Evolutionary conservation across 2,329 filamentous ascomycete genomes (phyloP).

Genomic region (Xylaria arbuscula): DNA sequence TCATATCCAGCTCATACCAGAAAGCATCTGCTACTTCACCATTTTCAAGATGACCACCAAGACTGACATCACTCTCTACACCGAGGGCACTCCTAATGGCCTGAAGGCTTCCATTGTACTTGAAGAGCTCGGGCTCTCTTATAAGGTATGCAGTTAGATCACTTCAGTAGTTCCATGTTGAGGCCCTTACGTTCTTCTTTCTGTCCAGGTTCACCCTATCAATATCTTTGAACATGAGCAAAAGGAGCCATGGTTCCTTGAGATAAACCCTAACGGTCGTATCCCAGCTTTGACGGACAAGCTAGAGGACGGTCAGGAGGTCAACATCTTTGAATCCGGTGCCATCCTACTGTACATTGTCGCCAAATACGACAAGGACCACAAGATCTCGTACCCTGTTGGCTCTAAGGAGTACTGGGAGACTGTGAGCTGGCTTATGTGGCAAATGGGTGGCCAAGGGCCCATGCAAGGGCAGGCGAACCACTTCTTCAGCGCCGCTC

Average conservation of each 20-base stretch:
- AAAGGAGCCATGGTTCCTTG: conserved; percentile 79
- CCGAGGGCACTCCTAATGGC: conserved; percentile 85
- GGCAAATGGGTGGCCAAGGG: conserved; percentile 35
- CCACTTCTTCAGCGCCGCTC: conserved; percentile 35
- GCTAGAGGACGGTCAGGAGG: conserved; percentile 74
- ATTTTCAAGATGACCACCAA: conserved; percentile 54
- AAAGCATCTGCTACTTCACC: not conserved
- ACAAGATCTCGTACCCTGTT: conserved; percentile 78
- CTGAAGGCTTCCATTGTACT: conserved; percentile 87
- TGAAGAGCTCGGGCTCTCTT: conserved; percentile 82
- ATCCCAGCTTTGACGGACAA: conserved; percentile 87
- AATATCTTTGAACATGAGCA: conserved; percentile 29
- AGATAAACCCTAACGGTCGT: conserved; percentile 90
- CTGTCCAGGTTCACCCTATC: conserved; percentile 20
- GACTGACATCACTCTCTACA: conserved; percentile 79
- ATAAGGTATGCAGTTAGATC: conserved; percentile 63
- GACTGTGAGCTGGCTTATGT: conserved; percentile 42
- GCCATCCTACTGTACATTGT: conserved; percentile 85
- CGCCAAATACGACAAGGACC: conserved; percentile 79
- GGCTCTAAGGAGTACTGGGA: conserved; percentile 48
- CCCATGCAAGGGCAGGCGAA: conserved; percentile 25
- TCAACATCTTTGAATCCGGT: conserved; percentile 83
- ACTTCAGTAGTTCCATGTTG: not conserved
- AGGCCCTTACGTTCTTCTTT: conserved; percentile 3
- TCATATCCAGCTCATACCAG: conserved; percentile 4